Evolutionary conservation across 345 rosid genomes (phyloP), one percentile per base, ranked within the genome.

Genomic region (Eucalyptus brandiana): DNA sequence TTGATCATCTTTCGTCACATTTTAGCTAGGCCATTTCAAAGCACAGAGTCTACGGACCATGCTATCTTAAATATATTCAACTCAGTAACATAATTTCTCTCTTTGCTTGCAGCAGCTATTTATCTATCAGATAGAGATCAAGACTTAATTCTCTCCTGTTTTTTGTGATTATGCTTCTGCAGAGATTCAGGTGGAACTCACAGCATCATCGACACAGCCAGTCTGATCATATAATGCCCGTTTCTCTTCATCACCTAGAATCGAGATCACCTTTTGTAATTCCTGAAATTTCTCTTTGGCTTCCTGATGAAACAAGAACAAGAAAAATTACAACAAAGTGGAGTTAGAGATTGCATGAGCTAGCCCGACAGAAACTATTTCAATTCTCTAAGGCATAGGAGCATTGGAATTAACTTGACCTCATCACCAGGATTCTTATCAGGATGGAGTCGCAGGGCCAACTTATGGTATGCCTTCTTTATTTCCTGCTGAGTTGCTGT

Each of bases 271-370:
- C 92, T 96, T 98, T 90, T 98, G 99, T 93, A 98, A 90, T 89
- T 96, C 97, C 95, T 98, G 99, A 92, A 97, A 97, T 72, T 97
- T 98, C 92, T 96, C 99, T 88, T 97, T 98, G 69, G 99, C 99
- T 86, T 96, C 99, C 99, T 98, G 83, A 69, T 56, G 76, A 56
- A 65, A 87, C 42, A 88, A 45, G 53, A 62, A 32, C 86, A 40
- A 50, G 87, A 88, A 34, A 40, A 86, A 76, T 54, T 15, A 83
- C 4, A 60, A 81, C 26, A 19, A 7, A 87, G 16, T 15, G 30
- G 40, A 47, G 21, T 17, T 80, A 44, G 37, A 89, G 51, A 86
- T 50, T 26, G 0, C 19, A 44, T 0, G 2, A 85, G 87, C 50
- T 7, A 30, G 56, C 9, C 44, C 12, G 6, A n/a, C 12, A 47